Base-by-base conservation (phyloP, 306 rosid genomes). In the Alnus rubra region DNA sequence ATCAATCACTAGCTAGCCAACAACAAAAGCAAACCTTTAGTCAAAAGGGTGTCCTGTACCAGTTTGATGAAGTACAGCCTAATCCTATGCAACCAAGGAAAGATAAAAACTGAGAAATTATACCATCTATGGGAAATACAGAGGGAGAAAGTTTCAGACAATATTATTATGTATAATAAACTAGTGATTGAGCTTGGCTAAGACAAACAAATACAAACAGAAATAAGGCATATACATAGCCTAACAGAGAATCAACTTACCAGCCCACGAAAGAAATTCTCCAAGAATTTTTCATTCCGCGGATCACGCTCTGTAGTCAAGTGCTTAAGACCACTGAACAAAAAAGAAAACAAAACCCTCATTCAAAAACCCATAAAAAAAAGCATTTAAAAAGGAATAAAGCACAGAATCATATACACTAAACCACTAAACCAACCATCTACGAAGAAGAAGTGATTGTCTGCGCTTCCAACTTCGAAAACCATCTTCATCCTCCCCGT, bases 201-300 rank as follows among this genome's bases (percentile, higher is more conserved):
- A 23, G 28, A 23, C 28, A 23, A 23, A 23, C 28, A 23, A 23
- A 23, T 23, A 23, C 28, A 23, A 23, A 23, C 28, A 23, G 28
- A 23, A 23, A 23, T 23, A 23, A 23, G 28, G 28, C 28, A 23
- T 23, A 23, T 23, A 23, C 28, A 23, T 23, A 23, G 28, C 28
- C 52, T 67, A 42, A 69, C 18, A 69, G 54, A 71, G 76, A 63
- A 4, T 77, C 33, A 48, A 15, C 44, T 62, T 82, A 91, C 94
- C 88, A 88, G 76, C 69, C 18, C 35, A 58, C 89, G 79, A 19
- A 92, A 0, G 67, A 88, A 74, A 77, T 52, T 51, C 81, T 92
- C 93, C 45, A 71, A 65, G 75, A 30, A 28, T 33, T 75, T 30
- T 30, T 64, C 85, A 69, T 76, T 82, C 30, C 18, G 7, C 18